Percentiles rank a stretch among this genome's conserved stretches.
These are phyloP conservation scores for Avena insularis DNA, from an alignment of 176 grass and related monocot species.

Conservation along the genomic window DNA sequence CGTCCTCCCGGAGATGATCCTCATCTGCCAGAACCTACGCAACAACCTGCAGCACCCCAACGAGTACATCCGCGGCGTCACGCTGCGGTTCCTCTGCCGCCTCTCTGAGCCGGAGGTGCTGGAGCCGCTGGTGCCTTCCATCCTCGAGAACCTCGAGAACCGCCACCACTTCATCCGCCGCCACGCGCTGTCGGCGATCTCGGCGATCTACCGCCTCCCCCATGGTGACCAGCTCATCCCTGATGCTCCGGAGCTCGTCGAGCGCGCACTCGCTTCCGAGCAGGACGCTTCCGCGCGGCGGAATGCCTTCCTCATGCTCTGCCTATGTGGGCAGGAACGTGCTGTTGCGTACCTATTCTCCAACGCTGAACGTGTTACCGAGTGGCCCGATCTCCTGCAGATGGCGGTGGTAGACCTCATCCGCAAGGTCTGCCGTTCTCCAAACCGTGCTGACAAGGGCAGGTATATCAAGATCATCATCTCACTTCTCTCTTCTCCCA, in stretches of 20 bases:
- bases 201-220: conserved; percentile 72
- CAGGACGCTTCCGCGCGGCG: conserved; percentile 68
- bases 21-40: conserved; percentile 94
- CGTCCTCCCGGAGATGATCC: conserved; percentile 91
- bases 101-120: conserved; percentile 82
- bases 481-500: conserved; percentile 58
- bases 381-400: conserved; percentile 78
- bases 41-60: conserved; percentile 89
- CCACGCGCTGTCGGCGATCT: conserved; percentile 65
- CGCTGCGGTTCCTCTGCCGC: conserved; percentile 76
- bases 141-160: conserved; percentile 84
- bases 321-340: conserved; percentile 56
- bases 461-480: conserved; percentile 79
- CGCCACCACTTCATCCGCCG: conserved; percentile 85
- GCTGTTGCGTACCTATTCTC: conserved; percentile 63
- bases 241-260: conserved; percentile 69
- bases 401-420: conserved; percentile 77
- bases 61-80: conserved; percentile 86
- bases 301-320: conserved; percentile 79
- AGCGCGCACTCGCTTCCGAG: conserved; percentile 64
- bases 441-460: conserved; percentile 64
- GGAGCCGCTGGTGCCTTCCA: conserved; percentile 76
- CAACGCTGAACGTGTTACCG: conserved; percentile 61
- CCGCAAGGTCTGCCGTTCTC: conserved; percentile 66
- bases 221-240: conserved; percentile 78